Conservation (phyloP, 805 yeast genomes). For the Wickerhamiella slavikovae region DNA sequence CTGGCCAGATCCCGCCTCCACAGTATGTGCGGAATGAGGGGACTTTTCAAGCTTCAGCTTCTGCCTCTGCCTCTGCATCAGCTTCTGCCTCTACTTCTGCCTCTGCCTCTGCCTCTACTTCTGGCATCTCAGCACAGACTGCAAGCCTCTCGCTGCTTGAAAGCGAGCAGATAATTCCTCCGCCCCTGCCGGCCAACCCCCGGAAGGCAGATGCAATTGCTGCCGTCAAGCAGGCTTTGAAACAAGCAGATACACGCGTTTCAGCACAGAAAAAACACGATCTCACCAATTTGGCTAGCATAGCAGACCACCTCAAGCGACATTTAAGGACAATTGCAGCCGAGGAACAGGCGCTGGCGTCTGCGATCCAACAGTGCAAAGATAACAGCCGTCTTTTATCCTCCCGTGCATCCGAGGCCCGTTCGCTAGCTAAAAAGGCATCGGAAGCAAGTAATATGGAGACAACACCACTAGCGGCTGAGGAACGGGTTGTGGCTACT, state of each 20-base stretch:
- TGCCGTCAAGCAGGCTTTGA: conserved; percentile 11
- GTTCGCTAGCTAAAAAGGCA: conserved; percentile 3
- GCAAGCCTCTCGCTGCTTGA: too few relatives aligned
- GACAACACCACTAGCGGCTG: conserved; percentile 19
- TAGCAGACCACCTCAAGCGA: conserved; percentile 20
- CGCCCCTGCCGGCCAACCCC: conserved; percentile 24
- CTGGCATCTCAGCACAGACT: too few relatives aligned
- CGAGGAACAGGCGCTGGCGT: conserved; percentile 17
- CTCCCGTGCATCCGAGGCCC: conserved; percentile 17
- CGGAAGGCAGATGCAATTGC: conserved; percentile 14
- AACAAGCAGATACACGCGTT: conserved; percentile 11
- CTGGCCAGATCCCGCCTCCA: too few relatives aligned
- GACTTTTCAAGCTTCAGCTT: too few relatives aligned
- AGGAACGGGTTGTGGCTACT: conserved; percentile 28
- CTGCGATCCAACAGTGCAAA: conserved; percentile 12
- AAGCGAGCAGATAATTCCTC: conserved; percentile 10
- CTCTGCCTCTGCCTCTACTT: too few relatives aligned
- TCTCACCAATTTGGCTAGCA: conserved; percentile 15
- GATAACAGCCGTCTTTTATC: conserved; percentile 16
- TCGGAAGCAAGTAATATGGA: not conserved
- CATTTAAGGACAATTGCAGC: conserved; percentile 17
- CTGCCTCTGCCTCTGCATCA: too few relatives aligned
- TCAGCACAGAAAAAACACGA: conserved; percentile 12
- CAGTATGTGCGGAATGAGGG: too few relatives aligned
- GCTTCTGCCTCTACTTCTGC: too few relatives aligned